Evolutionary conservation across 2,329 filamentous ascomycete species (phyloP).

Genomic region (Apiospora saccharicola): DNA sequence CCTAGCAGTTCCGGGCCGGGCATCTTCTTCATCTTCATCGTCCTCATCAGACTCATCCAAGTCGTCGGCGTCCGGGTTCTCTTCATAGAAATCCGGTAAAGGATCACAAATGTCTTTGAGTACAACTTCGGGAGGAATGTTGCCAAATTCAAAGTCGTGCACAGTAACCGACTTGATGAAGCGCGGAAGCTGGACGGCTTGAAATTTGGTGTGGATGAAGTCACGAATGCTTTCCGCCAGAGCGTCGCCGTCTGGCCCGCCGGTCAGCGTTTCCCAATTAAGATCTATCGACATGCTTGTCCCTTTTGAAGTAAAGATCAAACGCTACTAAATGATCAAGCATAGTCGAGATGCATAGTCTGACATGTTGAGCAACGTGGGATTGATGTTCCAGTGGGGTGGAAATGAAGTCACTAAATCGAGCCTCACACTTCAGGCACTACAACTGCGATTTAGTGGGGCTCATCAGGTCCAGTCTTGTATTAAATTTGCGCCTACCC

Average conservation of each 20-base stretch:
- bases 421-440: background rate
- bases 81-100: constrained; percentile 94
- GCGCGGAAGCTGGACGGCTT: constrained; percentile 86
- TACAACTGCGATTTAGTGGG: background rate
- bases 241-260: constrained; percentile 83
- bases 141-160: constrained; percentile 92
- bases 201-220: constrained; percentile 96
- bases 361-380: background rate
- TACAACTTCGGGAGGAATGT: constrained; percentile 81
- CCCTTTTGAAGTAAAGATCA: background rate
- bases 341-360: background rate
- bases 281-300: constrained; percentile 90
- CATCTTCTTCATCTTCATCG: constrained; percentile 44
- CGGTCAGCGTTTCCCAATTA: constrained; percentile 93
- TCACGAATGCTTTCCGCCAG: constrained; percentile 87
- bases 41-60: constrained; percentile 60
- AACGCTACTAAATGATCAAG: background rate
- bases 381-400: background rate
- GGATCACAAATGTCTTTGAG: constrained; percentile 98
- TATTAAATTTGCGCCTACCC: background rate
- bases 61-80: constrained; percentile 70
- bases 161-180: constrained; percentile 98
- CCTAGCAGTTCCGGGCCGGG: constrained; percentile 35
- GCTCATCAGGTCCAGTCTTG: background rate
- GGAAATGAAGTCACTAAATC: background rate